These are phyloP conservation scores for Pulveroboletus sp. DNA, from an alignment of 768 basidiomycete species.

Conservation along the genomic window DNA sequence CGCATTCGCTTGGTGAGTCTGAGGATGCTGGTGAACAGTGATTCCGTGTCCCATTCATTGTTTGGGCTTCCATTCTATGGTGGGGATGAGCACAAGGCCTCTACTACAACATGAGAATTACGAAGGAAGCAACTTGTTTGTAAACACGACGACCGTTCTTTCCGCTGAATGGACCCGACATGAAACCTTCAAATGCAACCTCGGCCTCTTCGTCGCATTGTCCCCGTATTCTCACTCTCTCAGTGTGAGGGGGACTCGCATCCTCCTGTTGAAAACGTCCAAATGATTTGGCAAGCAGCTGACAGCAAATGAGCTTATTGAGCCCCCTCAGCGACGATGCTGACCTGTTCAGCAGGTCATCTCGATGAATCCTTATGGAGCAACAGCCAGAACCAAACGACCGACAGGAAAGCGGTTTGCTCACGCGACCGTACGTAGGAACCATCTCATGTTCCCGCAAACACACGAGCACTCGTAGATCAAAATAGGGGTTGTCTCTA, in stretches of 20 bases:
- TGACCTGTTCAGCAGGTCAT: too few species aligned
- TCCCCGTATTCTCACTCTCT: conserved; percentile 42
- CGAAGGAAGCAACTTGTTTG: background rate
- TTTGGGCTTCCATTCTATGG: background rate
- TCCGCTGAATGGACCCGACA: background rate
- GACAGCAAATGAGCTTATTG: conserved; percentile 12
- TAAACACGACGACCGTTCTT: background rate
- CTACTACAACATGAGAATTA: background rate
- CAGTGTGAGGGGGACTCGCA: conserved; percentile 32
- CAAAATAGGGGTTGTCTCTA: too few species aligned
- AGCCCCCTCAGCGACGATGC: too few species aligned
- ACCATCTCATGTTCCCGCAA: too few species aligned
- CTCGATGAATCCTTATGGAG: too few species aligned
- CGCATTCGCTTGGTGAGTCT: background rate
- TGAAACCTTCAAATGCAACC: background rate
- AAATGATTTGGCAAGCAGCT: conserved; percentile 26
- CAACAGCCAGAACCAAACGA: too few species aligned
- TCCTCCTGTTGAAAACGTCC: conserved; percentile 38
- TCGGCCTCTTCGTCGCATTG: conserved; percentile 34
- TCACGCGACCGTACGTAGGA: too few species aligned
- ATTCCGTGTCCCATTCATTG: background rate
- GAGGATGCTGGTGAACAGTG: background rate
- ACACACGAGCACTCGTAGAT: too few species aligned
- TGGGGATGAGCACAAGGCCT: background rate
- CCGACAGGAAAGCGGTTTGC: too few species aligned